Conservation (phyloP, 305 asterid genomes). For the Solanum hybrid region DNA sequence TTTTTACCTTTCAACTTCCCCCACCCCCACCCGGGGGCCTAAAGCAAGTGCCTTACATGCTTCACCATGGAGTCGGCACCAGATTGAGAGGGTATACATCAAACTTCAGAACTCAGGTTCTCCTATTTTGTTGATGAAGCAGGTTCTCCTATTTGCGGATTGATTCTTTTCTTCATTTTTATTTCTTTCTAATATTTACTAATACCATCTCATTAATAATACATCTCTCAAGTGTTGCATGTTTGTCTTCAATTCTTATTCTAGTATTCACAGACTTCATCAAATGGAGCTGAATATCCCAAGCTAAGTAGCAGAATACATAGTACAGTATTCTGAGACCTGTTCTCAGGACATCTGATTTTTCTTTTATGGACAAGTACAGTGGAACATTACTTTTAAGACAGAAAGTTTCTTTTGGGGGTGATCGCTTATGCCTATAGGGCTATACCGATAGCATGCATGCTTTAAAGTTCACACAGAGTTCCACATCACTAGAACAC, state of each 20-base stretch:
- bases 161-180: not conserved
- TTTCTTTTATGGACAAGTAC: not conserved
- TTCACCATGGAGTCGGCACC: not conserved
- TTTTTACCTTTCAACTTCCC: not conserved
- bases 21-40: not conserved
- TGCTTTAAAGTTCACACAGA: not conserved
- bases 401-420: not conserved
- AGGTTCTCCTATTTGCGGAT: not conserved
- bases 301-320: not conserved
- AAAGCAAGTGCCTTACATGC: not conserved
- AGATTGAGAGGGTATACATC: not conserved
- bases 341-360: not conserved
- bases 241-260: not conserved
- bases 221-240: not conserved
- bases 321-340: not conserved
- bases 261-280: not conserved
- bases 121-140: not conserved
- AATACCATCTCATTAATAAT: not conserved
- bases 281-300: not conserved
- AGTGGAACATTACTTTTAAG: not conserved
- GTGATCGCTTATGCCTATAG: not conserved
- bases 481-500: not conserved
- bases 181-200: not conserved
- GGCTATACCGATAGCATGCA: not conserved
- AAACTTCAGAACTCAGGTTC: not conserved